Percentiles rank a stretch among this genome's conserved stretches.
These are phyloP conservation scores for Coemansia sp. DNA, from an alignment of 192 early-diverging fungal genomes.

Conservation along the genomic window DNA sequence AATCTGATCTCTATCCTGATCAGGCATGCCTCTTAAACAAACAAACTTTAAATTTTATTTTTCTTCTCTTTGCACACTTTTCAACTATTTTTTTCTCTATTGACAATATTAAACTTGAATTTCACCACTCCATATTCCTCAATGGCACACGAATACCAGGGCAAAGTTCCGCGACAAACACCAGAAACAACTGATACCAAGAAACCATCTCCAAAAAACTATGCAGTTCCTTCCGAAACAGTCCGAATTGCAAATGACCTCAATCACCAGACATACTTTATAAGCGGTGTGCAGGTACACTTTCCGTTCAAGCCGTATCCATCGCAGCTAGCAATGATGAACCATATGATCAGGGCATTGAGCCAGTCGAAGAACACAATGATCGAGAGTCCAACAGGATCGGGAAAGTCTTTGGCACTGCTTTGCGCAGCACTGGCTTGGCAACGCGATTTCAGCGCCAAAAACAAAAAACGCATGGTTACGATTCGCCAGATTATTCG, in stretches of 20 bases:
- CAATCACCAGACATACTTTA: conserved; percentile 23
- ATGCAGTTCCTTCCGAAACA: neutral
- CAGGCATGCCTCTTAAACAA: too few relatives aligned
- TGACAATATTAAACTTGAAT: too few relatives aligned
- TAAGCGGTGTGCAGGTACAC: conserved; percentile 59
- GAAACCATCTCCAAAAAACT: neutral
- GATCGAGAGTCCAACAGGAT: conserved; percentile 76
- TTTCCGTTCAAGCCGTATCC: conserved; percentile 72
- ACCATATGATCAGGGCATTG: conserved; percentile 60
- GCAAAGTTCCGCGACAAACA: neutral
- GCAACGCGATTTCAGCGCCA: conserved; percentile 49
- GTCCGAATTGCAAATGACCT: conserved; percentile 7
- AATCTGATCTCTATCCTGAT: too few relatives aligned
- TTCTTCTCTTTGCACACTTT: too few relatives aligned
- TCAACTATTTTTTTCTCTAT: too few relatives aligned
- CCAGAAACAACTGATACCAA: neutral
- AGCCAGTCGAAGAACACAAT: conserved; percentile 62
- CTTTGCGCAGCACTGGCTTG: conserved; percentile 73
- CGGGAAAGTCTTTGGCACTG: conserved; percentile 77
- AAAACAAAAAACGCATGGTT: conserved; percentile 38
- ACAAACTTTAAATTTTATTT: too few relatives aligned
- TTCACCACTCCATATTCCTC: too few relatives aligned
- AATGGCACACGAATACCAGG: too few relatives aligned
- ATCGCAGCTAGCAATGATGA: conserved; percentile 69
- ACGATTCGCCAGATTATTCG: conserved; percentile 39